phyloP scores from a whole-genome alignment of 225 moss, liverwort and hornwort genomes.

The Rhytidiadelphus loreus region DNA sequence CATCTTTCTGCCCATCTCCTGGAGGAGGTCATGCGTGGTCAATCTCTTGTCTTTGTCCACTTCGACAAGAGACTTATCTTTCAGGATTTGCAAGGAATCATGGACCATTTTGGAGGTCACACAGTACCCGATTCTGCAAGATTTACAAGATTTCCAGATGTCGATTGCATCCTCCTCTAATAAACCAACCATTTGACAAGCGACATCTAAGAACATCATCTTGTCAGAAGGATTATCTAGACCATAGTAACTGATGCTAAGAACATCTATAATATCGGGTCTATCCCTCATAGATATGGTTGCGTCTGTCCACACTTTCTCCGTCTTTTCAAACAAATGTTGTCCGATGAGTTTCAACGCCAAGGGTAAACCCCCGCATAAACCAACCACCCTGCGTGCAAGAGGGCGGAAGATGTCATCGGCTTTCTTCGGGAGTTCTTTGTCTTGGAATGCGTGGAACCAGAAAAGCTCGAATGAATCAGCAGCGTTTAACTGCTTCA shows the following conservation, averaged over 20 bases:
- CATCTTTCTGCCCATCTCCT: slow-evolving; percentile 19
- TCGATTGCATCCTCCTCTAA: slow-evolving; percentile 2
- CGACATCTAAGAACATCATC: slow-evolving; percentile 30
- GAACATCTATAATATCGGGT: background rate
- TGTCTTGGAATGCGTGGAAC: background rate
- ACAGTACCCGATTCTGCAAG: background rate
- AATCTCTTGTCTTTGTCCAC: background rate
- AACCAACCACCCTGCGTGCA: background rate
- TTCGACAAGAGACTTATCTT: background rate
- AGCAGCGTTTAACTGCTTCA: background rate
- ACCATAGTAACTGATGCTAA: slow-evolving; percentile 22
- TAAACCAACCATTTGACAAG: slow-evolving; percentile 17
- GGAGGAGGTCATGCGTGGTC: slow-evolving; percentile 14
- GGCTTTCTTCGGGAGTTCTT: background rate
- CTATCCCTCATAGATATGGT: background rate
- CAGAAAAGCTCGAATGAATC: slow-evolving; percentile 10
- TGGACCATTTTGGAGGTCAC: background rate
- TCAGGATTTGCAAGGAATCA: background rate
- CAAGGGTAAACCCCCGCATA: slow-evolving; percentile 13
- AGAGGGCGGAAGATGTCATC: background rate
- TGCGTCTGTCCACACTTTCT: slow-evolving; percentile 4
- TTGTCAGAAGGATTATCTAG: background rate
- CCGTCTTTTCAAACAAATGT: background rate
- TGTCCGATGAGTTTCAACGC: slow-evolving; percentile 11
- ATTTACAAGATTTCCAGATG: slow-evolving; percentile 14